Evolutionary conservation across 495 filamentous ascomycete genomes (phyloP).

Genomic region (Durotheca rogersii): DNA sequence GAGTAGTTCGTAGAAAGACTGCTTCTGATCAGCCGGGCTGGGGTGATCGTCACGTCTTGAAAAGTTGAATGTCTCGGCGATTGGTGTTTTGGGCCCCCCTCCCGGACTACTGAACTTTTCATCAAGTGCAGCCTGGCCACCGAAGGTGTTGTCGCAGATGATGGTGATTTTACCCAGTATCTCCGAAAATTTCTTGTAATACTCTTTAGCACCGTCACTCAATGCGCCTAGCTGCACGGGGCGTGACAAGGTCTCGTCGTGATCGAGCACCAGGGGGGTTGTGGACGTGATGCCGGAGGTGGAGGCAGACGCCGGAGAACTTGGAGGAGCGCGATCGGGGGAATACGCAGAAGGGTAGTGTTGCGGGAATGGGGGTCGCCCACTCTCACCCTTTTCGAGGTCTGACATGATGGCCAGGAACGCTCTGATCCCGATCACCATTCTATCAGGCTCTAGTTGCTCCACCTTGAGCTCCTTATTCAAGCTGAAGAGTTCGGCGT

Average conservation of each 20-base stretch:
- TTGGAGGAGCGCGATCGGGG: conserved; percentile 49
- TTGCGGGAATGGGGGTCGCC: conserved; percentile 79
- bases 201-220: conserved; percentile 72
- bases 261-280: conserved; percentile 30
- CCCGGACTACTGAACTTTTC: conserved; percentile 80
- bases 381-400: conserved; percentile 79
- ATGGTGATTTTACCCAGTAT: conserved; percentile 94
- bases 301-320: conserved; percentile 55
- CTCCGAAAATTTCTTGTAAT: conserved; percentile 88
- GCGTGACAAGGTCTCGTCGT: conserved; percentile 62
- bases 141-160: conserved; percentile 93
- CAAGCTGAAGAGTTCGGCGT: conserved; percentile 79
- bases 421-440: conserved; percentile 91
- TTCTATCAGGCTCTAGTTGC: conserved; percentile 91
- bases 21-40: conserved; percentile 75
- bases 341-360: conserved; percentile 47
- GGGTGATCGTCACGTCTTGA: conserved; percentile 74
- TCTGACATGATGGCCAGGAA: conserved; percentile 93
- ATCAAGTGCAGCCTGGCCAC: conserved; percentile 90
- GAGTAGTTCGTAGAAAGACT: conserved; percentile 92
- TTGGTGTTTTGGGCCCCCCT: conserved; percentile 84
- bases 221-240: conserved; percentile 75
- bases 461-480: conserved; percentile 83
- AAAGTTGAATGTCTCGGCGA: conserved; percentile 92
- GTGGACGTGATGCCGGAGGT: conserved; percentile 36